Evolutionary conservation across 106 monocot genomes (phyloP).

Genomic region (Allium fistulosum): DNA sequence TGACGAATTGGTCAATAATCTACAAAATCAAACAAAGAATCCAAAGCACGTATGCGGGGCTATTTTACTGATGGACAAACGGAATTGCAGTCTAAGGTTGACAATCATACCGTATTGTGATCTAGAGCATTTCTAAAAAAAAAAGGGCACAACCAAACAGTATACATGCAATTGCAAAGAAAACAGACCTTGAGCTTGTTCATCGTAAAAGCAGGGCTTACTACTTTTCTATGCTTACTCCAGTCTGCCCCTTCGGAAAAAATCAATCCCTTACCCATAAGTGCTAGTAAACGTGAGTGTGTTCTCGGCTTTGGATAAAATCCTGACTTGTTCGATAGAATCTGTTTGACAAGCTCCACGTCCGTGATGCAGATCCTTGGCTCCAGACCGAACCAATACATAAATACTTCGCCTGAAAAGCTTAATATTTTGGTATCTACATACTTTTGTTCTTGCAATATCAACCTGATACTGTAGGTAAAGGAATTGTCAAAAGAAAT

Average conservation of each 20-base stretch:
- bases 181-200: slow-evolving; percentile 52
- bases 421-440: too few species aligned
- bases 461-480: too few species aligned
- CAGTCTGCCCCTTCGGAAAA: slow-evolving; percentile 33
- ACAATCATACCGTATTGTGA: too few species aligned
- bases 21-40: too few species aligned
- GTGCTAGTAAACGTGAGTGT: neutral
- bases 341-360: slow-evolving; percentile 30
- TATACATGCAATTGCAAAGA: neutral
- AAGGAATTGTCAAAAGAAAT: too few species aligned
- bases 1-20: too few species aligned
- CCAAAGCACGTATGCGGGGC: too few species aligned
- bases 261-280: slow-evolving; percentile 42
- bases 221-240: slow-evolving; percentile 33
- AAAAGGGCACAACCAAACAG: neutral
- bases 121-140: neutral
- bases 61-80: too few species aligned
- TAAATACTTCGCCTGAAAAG: slow-evolving; percentile 16
- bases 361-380: slow-evolving; percentile 34
- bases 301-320: slow-evolving; percentile 21
- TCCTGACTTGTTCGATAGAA: slow-evolving; percentile 37
- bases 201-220: slow-evolving; percentile 47
- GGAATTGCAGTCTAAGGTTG: too few species aligned
- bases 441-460: too few species aligned
- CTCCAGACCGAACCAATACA: slow-evolving; percentile 32